Evolutionary conservation across 2,329 filamentous ascomycete species (phyloP).

Genomic region (Drechslerella stenobrocha): DNA sequence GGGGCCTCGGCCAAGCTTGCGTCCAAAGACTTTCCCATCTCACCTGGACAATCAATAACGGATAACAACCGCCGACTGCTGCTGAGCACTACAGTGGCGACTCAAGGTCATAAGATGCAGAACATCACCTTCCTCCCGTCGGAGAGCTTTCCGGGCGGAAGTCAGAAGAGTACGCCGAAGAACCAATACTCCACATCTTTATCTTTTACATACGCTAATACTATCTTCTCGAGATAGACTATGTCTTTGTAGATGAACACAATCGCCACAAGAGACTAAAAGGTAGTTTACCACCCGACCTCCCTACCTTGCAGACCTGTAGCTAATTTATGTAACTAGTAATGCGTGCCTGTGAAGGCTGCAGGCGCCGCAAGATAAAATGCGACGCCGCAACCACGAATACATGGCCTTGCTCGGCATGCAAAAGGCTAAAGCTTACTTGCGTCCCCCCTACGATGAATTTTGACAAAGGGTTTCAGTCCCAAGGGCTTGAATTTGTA

Average conservation of each 20-base stretch:
- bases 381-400: constrained; percentile 97
- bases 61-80: not conserved
- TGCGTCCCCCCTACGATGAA: constrained; percentile 86
- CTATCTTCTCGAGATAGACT: constrained; percentile 65
- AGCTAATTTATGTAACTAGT: constrained; percentile 61
- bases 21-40: not conserved
- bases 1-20: too few relatives aligned
- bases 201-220: constrained; percentile 32
- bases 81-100: constrained; percentile 14
- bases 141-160: constrained; percentile 32
- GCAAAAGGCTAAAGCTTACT: constrained; percentile 85
- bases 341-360: constrained; percentile 96
- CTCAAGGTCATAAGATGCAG: constrained; percentile 50
- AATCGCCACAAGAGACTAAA: constrained; percentile 97
- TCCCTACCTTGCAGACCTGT: not conserved
- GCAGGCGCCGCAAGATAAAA: constrained; percentile 92
- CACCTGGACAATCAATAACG: not conserved
- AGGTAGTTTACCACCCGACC: constrained; percentile 60
- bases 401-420: constrained; percentile 95
- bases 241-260: constrained; percentile 98
- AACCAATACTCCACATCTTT: constrained; percentile 28
- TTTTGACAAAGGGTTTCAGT: constrained; percentile 66
- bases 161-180: constrained; percentile 35
- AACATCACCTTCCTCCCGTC: constrained; percentile 52
- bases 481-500: constrained; percentile 56